Evolutionary conservation across 306 rosid genomes (phyloP).

Genomic region (Senna tora): DNA sequence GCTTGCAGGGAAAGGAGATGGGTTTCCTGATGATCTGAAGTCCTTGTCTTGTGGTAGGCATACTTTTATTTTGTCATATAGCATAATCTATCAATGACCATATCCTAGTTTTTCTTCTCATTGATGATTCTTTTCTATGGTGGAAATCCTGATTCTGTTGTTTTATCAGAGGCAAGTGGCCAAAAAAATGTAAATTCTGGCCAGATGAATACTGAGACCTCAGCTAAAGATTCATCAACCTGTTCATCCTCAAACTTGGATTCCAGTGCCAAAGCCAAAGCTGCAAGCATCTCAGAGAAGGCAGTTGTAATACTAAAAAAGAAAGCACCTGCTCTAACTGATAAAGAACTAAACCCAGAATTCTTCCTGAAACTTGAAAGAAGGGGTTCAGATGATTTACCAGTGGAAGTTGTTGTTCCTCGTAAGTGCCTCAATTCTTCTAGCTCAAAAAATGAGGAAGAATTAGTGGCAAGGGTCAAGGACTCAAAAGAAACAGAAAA

Average conservation of each 20-base stretch:
- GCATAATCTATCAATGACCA: conserved; percentile 8
- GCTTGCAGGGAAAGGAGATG: conserved; percentile 76
- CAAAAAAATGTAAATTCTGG: conserved; percentile 46
- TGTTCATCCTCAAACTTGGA: conserved; percentile 54
- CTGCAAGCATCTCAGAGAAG: conserved; percentile 67
- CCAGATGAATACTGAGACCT: conserved; percentile 51
- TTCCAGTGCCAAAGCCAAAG: conserved; percentile 55
- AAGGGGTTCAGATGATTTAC: conserved; percentile 81
- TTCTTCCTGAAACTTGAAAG: conserved; percentile 88
- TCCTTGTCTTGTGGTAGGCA: conserved; percentile 55
- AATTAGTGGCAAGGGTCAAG: conserved; percentile 48
- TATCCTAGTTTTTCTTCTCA: conserved; percentile 35
- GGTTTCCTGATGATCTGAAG: conserved; percentile 58
- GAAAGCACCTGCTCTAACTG: conserved; percentile 73
- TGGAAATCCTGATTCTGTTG: conserved; percentile 50
- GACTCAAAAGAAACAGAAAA: conserved; percentile 55
- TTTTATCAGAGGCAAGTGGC: conserved; percentile 53
- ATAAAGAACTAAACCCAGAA: conserved; percentile 82
- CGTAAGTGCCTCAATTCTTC: conserved; percentile 69
- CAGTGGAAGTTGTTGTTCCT: conserved; percentile 91
- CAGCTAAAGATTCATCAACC: conserved; percentile 54
- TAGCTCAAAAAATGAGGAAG: conserved; percentile 62
- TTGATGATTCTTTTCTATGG: conserved; percentile 30
- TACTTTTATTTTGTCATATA: conserved; percentile 22
- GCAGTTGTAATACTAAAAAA: conserved; percentile 84